Percentiles rank a stretch among this genome's conserved stretches.
phyloP scores from a whole-genome alignment of 139 green algal genomes.

The Dunaliella primolecta region DNA sequence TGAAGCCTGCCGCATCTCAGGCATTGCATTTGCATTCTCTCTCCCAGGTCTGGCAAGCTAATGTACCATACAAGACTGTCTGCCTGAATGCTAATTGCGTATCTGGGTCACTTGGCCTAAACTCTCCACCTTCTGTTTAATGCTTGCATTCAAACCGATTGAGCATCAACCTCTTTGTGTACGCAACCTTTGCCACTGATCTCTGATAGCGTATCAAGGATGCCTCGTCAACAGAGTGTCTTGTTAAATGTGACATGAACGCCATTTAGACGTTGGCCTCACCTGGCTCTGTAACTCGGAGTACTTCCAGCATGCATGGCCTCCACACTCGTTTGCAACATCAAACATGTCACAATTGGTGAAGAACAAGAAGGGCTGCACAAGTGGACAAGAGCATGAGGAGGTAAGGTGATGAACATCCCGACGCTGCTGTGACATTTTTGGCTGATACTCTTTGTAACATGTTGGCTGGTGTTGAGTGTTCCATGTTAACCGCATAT shows the following conservation, averaged over 20 bases:
- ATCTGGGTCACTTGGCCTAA: too few relatives aligned
- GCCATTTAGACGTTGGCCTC: too few relatives aligned
- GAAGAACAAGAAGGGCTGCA: constrained; percentile 9
- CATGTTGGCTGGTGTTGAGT: neutral
- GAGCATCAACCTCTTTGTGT: neutral
- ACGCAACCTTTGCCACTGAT: neutral
- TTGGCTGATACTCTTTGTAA: too few relatives aligned
- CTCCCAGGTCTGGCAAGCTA: too few relatives aligned
- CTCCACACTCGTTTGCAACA: neutral
- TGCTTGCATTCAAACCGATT: neutral
- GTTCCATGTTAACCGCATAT: neutral
- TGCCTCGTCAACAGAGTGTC: neutral
- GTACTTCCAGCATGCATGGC: neutral
- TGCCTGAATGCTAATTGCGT: too few relatives aligned
- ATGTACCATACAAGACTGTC: too few relatives aligned
- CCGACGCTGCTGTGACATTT: too few relatives aligned
- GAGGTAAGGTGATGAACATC: too few relatives aligned
- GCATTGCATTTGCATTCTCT: too few relatives aligned
- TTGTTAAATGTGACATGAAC: too few relatives aligned
- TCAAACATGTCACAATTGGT: constrained; percentile 15
- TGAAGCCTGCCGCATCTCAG: too few relatives aligned
- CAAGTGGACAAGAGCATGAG: neutral
- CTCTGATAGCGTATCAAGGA: neutral
- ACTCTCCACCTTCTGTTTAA: neutral
- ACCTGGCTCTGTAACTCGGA: neutral